Base-by-base conservation (phyloP, 306 rosid genomes). In the Bauhinia variegata region DNA sequence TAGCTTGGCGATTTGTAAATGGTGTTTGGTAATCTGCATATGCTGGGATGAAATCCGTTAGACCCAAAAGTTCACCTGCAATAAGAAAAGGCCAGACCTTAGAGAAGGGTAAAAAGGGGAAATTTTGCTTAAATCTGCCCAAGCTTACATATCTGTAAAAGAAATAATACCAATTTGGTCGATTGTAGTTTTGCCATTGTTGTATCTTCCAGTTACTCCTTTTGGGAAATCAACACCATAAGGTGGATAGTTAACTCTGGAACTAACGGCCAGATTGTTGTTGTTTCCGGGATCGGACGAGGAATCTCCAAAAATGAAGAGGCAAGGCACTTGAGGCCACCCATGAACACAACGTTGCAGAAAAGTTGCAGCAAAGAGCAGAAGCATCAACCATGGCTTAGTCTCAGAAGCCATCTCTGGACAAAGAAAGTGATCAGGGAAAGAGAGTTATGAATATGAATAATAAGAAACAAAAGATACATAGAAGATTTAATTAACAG, bases 221-320 rank as follows among this genome's bases (percentile, higher is more conserved):
- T 9, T n/a, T 2, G 81, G 68, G 65, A 82, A 86, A 75, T 89
- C 93, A 73, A 86, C 65, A 31, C 96, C 96, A 64, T 84, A 89
- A 2, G 93, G 88, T 0, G 12, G 0, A 74, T 84, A 86, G 57
- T 89, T 63, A 76, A 56, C 92, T 75, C 67, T 84, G 2, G 90
- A 83, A 50, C 63, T 12, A 17, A 92, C 82, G 0, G 15, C 14
- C 2, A 89, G 81, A 43, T 1, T 7, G 52, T 87, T 85, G 55
- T 87, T 89, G 60, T 89, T 87, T 2, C 95, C 95, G 79, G 63
- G 75, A 18, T 89, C 96, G 0, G 82, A 85, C 50, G 81, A 57
- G 11, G 93, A 87, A 57, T 89, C 95, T 33, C 96, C 96, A 69
- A 83, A 85, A 52, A 80, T 80, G 74, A 68, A 78, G 70, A 67